Conservation (phyloP, 2,329 filamentous ascomycete genomes). For the Paradendryphiella salina region DNA sequence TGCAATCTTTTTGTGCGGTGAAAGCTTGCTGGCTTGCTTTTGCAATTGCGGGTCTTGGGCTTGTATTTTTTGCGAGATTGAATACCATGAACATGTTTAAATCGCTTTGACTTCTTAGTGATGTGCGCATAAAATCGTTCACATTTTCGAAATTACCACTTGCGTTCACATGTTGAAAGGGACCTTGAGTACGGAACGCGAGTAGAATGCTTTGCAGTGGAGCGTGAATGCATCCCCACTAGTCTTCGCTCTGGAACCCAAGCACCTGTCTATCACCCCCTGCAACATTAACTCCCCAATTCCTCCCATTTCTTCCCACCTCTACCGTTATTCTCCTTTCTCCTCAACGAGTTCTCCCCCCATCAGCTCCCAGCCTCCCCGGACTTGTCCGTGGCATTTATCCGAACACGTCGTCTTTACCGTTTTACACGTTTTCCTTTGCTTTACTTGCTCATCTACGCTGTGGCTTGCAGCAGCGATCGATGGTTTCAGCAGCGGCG, state of each 20-base stretch:
- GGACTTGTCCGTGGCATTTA: background rate
- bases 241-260: no score
- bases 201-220: no score
- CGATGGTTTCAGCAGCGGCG: background rate
- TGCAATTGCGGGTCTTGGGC: constrained; percentile 1
- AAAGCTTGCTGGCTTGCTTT: constrained; percentile 4
- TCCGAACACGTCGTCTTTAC: background rate
- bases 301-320: no score
- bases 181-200: no score
- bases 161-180: no score
- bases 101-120: background rate
- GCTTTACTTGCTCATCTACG: no score
- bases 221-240: no score
- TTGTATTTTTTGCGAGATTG: constrained; percentile 9
- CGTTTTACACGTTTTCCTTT: background rate
- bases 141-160: no score
- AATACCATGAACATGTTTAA: constrained; percentile 6
- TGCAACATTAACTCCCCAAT: no score
- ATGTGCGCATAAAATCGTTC: no score
- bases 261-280: no score
- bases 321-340: background rate
- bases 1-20: constrained; percentile 1
- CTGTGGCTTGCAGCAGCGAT: background rate
- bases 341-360: background rate
- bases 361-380: background rate